Evolutionary conservation across 78 protist species (phyloP), one percentile per base, ranked within the genome.

Genomic region (Isochrysis galbana): DNA sequence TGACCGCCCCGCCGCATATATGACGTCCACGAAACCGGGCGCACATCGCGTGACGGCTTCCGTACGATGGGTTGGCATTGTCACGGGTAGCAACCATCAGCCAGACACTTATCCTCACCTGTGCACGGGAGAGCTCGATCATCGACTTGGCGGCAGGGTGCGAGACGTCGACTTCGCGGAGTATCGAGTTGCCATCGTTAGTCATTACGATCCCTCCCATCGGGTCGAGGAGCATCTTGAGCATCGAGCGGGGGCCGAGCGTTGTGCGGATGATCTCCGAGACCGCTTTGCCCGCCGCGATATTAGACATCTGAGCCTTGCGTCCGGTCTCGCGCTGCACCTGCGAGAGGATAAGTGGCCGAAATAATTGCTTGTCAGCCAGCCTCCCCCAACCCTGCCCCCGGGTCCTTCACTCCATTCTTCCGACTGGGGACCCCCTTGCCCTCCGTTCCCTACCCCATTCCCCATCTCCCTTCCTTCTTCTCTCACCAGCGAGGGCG

Each of bases 131-230:
- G 39, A 98, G 94, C 92, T 98, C 99, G 45, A 98, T 95, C 96
- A 98, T 97, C 89, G 93, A 74, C 92, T 97, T 97, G 7, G 99
- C 99, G 32, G 99, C 99, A 7, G 99, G 99, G 92, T 99, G 99
- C 17, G 94, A 91, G n/a, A 98, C 99, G 83, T 98, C 99, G 80
- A 99, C 97, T 39, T 99, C 99, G 29, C 99, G 94, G 45, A 99
- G 92, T 74, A 99, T 99, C 21, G 99, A 96, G 93, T 99, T 98
- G 38, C 99, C 99, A 93, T 99, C 99, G 95, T 98, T 98, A 26
- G 99, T 98, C 70, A 98, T 94, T 51, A 96, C 96, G 55, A 92
- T 42, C 26, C 98, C 97, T 26, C 99, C 99, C 98, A 97, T 98
- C 87, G 99, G 98, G 92, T 97, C 98, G 41, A 99, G 95, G 32